Percentiles rank a stretch among this genome's conserved stretches.
phyloP scores from a whole-genome alignment of 2,329 filamentous ascomycete species.

The Allantophomopsis cytisporea region DNA sequence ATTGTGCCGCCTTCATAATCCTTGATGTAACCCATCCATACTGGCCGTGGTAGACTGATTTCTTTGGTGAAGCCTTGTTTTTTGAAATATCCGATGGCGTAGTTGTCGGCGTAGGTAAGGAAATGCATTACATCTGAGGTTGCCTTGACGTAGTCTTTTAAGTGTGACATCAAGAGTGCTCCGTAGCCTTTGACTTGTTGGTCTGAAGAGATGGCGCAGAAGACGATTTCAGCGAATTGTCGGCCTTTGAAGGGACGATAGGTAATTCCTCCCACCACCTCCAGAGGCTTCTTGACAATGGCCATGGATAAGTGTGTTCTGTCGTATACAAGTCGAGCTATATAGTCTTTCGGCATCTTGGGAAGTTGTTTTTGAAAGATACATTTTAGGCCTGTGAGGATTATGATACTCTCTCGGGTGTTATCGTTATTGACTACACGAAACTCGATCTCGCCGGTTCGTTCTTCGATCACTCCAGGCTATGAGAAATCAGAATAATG shows the following conservation, averaged over 20 bases:
- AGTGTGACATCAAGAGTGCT: conserved; percentile 91
- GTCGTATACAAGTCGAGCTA: conserved; percentile 93
- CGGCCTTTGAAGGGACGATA: conserved; percentile 89
- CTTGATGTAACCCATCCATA: conserved; percentile 99
- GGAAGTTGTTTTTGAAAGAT: conserved; percentile 98
- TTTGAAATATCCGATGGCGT: conserved; percentile 97
- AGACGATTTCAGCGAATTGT: conserved; percentile 94
- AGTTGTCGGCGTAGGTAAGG: conserved; percentile 96
- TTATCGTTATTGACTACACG: conserved; percentile 96
- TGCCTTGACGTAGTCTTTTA: conserved; percentile 97
- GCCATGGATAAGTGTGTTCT: conserved; percentile 92
- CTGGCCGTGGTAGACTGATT: conserved; percentile 76
- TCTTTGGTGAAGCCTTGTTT: conserved; percentile 99
- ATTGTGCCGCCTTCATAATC: conserved; percentile 98
- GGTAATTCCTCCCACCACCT: conserved; percentile 94
- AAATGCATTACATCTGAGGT: conserved; percentile 98
- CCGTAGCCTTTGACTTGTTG: conserved; percentile 99
- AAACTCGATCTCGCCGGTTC: conserved; percentile 89
- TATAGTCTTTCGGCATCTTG: conserved; percentile 99
- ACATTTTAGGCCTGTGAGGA: conserved; percentile 89
- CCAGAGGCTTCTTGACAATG: conserved; percentile 90
- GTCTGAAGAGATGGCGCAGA: conserved; percentile 93
- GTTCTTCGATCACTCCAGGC: conserved; percentile 87
- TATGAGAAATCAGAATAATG: conserved; percentile 18
- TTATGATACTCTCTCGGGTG: conserved; percentile 75